Conservation (phyloP, 345 rosid species). For the Trapa incisa region DNA sequence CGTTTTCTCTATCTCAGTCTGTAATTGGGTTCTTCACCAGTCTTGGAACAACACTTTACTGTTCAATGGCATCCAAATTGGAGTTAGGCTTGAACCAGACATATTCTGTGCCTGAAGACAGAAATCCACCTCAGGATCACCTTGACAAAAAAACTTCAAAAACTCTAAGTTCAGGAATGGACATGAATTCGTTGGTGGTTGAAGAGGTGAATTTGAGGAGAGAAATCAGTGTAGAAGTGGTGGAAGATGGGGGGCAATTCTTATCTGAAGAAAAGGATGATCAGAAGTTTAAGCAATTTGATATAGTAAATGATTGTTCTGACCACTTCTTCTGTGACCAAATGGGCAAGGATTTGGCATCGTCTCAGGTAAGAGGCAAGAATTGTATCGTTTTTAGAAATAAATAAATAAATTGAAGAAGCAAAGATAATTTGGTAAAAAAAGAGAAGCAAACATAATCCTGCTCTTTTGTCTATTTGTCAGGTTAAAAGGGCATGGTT, state of each 20-base stretch:
- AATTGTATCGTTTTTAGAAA: constrained; percentile 5
- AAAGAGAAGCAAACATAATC: background rate
- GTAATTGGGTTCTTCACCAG: constrained; percentile 55
- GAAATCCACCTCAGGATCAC: constrained; percentile 18
- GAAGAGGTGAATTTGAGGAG: constrained; percentile 12
- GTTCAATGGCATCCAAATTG: constrained; percentile 35
- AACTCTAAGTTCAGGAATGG: constrained; percentile 15
- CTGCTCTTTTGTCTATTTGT: constrained; percentile 5
- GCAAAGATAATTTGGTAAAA: background rate
- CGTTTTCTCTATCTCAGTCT: constrained; percentile 46
- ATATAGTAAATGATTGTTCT: constrained; percentile 57
- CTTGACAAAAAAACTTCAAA: constrained; percentile 18
- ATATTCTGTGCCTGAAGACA: constrained; percentile 25
- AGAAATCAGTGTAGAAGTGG: constrained; percentile 16
- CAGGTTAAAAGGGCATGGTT: constrained; percentile 67
- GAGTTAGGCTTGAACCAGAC: constrained; percentile 20
- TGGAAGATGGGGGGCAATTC: constrained; percentile 18
- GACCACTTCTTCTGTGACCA: constrained; percentile 64
- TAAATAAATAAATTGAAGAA: background rate
- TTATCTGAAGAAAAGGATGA: constrained; percentile 10
- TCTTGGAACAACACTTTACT: constrained; percentile 41
- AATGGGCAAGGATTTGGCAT: constrained; percentile 26
- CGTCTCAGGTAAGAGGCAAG: constrained; percentile 47
- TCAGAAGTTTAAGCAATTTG: constrained; percentile 46
- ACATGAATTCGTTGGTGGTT: constrained; percentile 16